Evolutionary conservation across 805 yeast species (phyloP), one percentile per base, ranked within the genome.

Genomic region (Candida pseudofarinosa): DNA sequence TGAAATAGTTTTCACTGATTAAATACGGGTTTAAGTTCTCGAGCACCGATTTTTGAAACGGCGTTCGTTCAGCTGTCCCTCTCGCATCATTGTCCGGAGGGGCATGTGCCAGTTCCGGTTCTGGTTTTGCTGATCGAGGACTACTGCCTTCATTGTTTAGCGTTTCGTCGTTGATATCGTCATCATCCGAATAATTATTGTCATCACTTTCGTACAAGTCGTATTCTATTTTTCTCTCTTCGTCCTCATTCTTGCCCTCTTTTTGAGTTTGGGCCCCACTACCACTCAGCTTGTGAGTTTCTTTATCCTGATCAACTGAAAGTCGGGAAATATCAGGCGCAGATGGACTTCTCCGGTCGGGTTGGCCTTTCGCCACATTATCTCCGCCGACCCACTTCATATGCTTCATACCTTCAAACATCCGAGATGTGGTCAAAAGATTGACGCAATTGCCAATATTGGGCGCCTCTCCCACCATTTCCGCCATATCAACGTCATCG

Each of bases 401-500:
- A 15, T 50, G 38, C 1, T 55, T 53, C 5, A 59, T 39, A 1
- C 67, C 71, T 0, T 67, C 50, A 41, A 50, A 58, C 4, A 65
- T 53, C 35, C 56, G 58, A 0, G 68, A 57, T 1, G 69, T 54
- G 15, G 69, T 54, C 4, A 69, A 44, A 37, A 63, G 46, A 45
- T 58, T 55, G 20, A 64, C 42, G 18, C 67, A 53, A 35, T 58
- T 57, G 36, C 54, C 55, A 36, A 52, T 59, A 7, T 61, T 56
- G 16, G 49, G 37, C 28, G 35, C 45, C 3, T 42, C 51, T 19
- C 48, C 48, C 10, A 43, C 46, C 15, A 49, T 41, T 31, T 46
- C 45, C 4, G 55, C 55, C 18, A 48, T 50, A 37, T 53, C 58
- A 10, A 40, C 41, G n/a, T 35, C 40, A 15, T 40, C 40, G 10